Evolutionary conservation across 139 green algal genomes (phyloP).

Genomic region (Picochlorum sp.): DNA sequence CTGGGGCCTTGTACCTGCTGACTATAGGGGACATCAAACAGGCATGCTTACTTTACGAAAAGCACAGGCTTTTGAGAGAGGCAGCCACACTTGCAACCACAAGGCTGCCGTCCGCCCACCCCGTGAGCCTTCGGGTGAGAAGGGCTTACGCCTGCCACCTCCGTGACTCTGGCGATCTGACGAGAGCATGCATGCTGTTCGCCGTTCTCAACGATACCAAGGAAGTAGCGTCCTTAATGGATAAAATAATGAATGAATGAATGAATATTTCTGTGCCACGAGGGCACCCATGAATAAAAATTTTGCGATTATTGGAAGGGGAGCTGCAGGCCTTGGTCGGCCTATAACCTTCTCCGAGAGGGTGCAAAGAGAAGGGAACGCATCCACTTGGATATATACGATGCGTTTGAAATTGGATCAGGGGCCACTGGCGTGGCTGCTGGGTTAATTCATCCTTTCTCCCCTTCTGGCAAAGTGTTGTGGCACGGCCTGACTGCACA

Average conservation of each 20-base stretch:
- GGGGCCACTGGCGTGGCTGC: conserved; percentile 73
- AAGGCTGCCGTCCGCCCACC: conserved; percentile 14
- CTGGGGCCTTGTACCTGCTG: conserved; percentile 22
- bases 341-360: conserved; percentile 53
- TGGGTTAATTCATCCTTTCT: conserved; percentile 83
- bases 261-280: neutral
- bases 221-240: too few species aligned
- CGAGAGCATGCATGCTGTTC: conserved; percentile 7
- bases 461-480: conserved; percentile 59
- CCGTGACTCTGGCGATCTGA: conserved; percentile 4
- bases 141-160: conserved; percentile 9
- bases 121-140: conserved; percentile 14
- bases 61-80: conserved; percentile 19
- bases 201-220: too few species aligned
- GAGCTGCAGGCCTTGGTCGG: conserved; percentile 67
- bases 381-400: conserved; percentile 62
- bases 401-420: conserved; percentile 62
- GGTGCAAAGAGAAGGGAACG: neutral
- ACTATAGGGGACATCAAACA: conserved; percentile 11
- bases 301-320: conserved; percentile 65
- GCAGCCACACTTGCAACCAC: conserved; percentile 13
- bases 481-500: conserved; percentile 46
- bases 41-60: conserved; percentile 15
- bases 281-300: conserved; percentile 7
- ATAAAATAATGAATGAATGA: too few species aligned